Percentiles rank a stretch among this genome's conserved stretches.
These are phyloP conservation scores for Colletotrichum trifolii DNA, from an alignment of 2,329 filamentous ascomycete genomes.

Conservation along the genomic window DNA sequence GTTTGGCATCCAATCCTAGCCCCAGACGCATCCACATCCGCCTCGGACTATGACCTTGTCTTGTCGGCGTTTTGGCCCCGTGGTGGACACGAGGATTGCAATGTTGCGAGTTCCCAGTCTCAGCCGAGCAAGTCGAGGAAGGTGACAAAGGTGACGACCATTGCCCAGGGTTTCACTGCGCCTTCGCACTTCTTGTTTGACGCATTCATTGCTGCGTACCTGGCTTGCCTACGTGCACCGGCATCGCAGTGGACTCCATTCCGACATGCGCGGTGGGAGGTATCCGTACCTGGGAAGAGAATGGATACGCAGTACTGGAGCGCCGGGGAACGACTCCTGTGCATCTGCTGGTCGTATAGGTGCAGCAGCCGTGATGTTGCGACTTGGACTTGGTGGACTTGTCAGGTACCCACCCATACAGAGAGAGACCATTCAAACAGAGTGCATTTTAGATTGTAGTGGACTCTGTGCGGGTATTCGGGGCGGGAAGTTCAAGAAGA, in stretches of 20 bases:
- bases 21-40: neutral
- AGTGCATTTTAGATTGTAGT: neutral
- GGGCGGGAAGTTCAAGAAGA: conserved; percentile 20
- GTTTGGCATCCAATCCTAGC: neutral
- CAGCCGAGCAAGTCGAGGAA: no score
- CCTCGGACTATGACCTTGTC: neutral
- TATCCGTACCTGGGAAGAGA: neutral
- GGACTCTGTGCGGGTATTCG: conserved; percentile 13
- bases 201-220: no score
- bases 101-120: no score
- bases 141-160: no score
- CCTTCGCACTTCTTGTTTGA: neutral
- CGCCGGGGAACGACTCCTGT: conserved; percentile 20
- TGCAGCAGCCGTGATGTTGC: conserved; percentile 14
- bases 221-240: neutral
- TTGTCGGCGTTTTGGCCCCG: neutral
- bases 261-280: neutral
- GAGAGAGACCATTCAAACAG: neutral
- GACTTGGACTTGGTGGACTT: neutral
- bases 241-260: neutral
- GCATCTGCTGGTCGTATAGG: conserved; percentile 3
- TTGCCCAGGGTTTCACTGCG: neutral
- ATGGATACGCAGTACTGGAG: conserved; percentile 7
- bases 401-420: neutral
- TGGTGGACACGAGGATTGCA: neutral